Percentiles rank a stretch among this genome's conserved stretches.
phyloP scores from a whole-genome alignment of 73 alveolate genomes.

The Stentor coeruleus region DNA sequence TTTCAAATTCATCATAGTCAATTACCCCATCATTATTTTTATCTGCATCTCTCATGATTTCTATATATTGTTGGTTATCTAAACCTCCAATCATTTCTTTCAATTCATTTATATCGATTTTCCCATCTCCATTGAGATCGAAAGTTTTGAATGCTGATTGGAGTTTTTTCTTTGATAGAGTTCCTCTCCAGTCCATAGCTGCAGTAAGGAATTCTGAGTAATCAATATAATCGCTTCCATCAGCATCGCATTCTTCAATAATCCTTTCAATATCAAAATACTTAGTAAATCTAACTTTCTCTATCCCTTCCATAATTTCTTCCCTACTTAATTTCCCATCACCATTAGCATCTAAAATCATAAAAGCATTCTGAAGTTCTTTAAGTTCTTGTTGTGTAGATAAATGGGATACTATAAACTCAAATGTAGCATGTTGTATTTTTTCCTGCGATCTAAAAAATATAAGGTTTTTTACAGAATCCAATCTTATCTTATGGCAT shows the following conservation, averaged over 20 bases:
- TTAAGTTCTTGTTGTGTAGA: background rate
- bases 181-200: conserved; percentile 27
- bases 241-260: conserved; percentile 6
- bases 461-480: background rate
- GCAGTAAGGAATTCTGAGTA: conserved; percentile 40
- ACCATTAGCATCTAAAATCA: background rate
- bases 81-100: background rate
- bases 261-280: too few relatives aligned
- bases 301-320: background rate
- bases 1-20: too few relatives aligned
- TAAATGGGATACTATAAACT: background rate
- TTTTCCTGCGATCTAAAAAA: background rate
- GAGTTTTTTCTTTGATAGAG: conserved; percentile 37
- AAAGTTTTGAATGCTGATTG: conserved; percentile 37
- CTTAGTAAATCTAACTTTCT: background rate
- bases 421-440: background rate
- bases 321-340: conserved; percentile 10
- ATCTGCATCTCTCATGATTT: too few relatives aligned
- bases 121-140: conserved; percentile 33
- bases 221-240: conserved; percentile 15
- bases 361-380: background rate
- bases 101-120: background rate
- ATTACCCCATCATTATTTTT: too few relatives aligned
- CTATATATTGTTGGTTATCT: too few relatives aligned
- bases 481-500: background rate